Evolutionary conservation across 139 green algal genomes (phyloP).

Genomic region (Zygnema circumcarinatum): DNA sequence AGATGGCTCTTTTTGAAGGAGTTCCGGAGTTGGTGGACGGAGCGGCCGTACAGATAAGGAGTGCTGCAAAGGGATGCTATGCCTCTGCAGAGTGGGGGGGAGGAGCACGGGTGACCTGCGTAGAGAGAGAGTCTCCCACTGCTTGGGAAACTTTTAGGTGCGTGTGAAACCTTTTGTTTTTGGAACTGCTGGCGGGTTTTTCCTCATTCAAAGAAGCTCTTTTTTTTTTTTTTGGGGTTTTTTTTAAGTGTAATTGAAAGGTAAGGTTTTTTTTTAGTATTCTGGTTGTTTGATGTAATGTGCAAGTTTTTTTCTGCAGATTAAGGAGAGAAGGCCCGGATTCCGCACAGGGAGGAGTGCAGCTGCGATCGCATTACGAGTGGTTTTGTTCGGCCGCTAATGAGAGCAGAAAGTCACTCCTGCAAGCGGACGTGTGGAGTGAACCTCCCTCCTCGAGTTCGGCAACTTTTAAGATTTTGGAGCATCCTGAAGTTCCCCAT

Average conservation of each 20-base stretch:
- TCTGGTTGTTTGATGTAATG: no score
- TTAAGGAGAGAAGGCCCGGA: not conserved
- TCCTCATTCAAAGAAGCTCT: no score
- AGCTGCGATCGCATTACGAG: not conserved
- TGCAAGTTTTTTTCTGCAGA: not conserved
- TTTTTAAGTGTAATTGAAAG: no score
- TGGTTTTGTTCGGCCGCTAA: no score
- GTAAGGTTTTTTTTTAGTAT: no score
- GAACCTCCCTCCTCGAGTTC: no score
- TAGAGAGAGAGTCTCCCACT: not conserved
- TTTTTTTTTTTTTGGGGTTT: no score
- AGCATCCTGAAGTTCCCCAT: no score
- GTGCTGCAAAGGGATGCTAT: not conserved
- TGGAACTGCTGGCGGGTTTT: no score
- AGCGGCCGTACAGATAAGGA: not conserved
- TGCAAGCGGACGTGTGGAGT: no score
- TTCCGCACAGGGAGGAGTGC: not conserved
- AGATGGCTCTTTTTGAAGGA: conserved; percentile 31
- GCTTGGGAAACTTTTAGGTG: conserved; percentile 15
- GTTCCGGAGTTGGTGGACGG: conserved; percentile 29
- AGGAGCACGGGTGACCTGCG: not conserved
- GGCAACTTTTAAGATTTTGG: no score
- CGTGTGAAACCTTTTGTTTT: not conserved
- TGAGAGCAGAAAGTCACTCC: no score
- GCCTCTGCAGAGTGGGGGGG: not conserved